Percentiles rank a stretch among this genome's conserved stretches.
These are phyloP conservation scores for Polysphondylium violaceum DNA, from an alignment of 78 protist genomes.

Conservation along the genomic window DNA sequence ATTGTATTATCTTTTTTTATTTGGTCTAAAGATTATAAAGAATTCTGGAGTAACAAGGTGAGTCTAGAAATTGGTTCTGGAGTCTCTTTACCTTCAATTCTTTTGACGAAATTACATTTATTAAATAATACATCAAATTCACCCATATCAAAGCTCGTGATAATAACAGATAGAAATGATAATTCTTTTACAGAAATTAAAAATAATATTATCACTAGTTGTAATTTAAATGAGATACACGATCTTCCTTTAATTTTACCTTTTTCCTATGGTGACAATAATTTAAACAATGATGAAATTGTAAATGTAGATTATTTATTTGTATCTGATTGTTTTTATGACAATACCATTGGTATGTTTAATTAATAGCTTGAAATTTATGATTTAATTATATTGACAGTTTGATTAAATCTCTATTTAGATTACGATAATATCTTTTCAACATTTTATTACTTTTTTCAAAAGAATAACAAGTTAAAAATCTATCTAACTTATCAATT, in stretches of 20 bases:
- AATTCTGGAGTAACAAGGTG: neutral
- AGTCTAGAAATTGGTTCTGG: slow-evolving; percentile 1
- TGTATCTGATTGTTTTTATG: slow-evolving; percentile 30
- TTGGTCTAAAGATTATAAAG: neutral
- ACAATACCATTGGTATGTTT: slow-evolving; percentile 13
- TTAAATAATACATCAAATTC: too few relatives aligned
- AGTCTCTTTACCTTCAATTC: slow-evolving; percentile 8
- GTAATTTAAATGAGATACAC: neutral
- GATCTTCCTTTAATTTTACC: neutral
- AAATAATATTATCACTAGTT: neutral
- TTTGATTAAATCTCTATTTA: neutral
- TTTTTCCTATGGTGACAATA: slow-evolving; percentile 1
- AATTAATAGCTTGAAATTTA: neutral
- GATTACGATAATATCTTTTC: slow-evolving; percentile 22
- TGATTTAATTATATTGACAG: neutral
- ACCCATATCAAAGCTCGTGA: too few relatives aligned
- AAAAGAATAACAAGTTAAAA: neutral
- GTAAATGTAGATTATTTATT: neutral
- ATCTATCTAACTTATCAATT: neutral
- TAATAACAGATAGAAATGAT: neutral
- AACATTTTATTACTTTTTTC: slow-evolving; percentile 7
- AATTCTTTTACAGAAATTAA: neutral
- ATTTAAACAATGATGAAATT: neutral
- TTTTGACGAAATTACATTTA: slow-evolving; percentile 9
- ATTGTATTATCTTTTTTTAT: neutral